Base-by-base conservation (phyloP, 371 early-diverging fungal species). In the Nematocida ausubeli region DNA sequence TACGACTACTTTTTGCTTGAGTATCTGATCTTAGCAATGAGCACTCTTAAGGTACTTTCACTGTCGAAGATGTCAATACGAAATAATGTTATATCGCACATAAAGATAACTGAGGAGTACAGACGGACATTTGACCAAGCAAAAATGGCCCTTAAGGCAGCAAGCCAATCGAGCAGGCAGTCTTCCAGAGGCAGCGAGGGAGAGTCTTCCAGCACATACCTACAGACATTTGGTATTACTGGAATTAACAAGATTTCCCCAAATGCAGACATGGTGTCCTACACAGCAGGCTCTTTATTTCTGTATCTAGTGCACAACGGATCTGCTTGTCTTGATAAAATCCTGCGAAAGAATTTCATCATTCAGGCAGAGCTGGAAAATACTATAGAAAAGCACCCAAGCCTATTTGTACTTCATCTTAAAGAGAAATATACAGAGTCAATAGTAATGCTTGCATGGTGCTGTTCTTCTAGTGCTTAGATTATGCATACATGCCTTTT, bases 1-100 rank as follows among this genome's bases (percentile, higher is more conserved):
- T 19, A 54, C n/a, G 78, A 75, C 39, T 75, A 65, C 32, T 64
- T 66, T 34, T 66, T 75, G 7, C 28, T 65, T 12, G 78, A 75
- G 42, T 75, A 32, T 66, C 16, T 75, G 6, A 54, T 67, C 12
- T 37, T 75, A 9, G n/a, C 67, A 26, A 4, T 75, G 24, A 37
- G 24, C 14, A 5, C 42, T 22, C 54, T 52, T 71, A 42, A 63
- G 6, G 52, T 66, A 16, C 37, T 75, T 28, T 28, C 39, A 14
- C 16, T 64, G 3, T 57, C 78, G 4, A 49, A 47, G 37, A 5
- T 50, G 22, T 34, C 28, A 16, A 24, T 66, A 44, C 4, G 30
- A 12, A 49, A 47, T 37, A 64, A 51, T 30, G 51, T n/a, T 6
- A 44, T 22, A 32, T 5, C 49, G 7, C 22, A 80, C 9, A 49